These are phyloP conservation scores for Pyrenochaeta sp. DNA, from an alignment of 2,329 filamentous ascomycete genomes.

Conservation along the genomic window DNA sequence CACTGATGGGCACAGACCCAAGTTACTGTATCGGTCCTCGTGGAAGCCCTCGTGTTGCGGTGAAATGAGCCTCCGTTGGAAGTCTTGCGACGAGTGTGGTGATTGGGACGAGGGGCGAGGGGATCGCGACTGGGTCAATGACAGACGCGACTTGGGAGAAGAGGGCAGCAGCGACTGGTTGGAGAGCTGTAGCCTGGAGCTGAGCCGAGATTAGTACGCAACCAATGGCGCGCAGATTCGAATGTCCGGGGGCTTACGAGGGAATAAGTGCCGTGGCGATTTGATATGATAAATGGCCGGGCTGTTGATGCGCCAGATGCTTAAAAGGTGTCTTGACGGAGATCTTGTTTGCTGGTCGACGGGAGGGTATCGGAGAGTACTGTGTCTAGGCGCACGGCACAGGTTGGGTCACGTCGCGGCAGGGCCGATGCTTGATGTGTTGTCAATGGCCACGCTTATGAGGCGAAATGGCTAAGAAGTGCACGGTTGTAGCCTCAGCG, in stretches of 20 bases:
- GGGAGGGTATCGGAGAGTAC: conserved; percentile 35
- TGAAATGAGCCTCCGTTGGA: conserved; percentile 24
- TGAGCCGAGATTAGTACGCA: conserved; percentile 39
- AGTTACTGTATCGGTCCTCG: conserved; percentile 22
- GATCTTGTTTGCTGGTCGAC: conserved; percentile 43
- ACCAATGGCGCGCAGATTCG: conserved; percentile 34
- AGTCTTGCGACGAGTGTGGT: conserved; percentile 22
- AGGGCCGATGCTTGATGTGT: conserved; percentile 51
- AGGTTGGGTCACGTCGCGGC: conserved; percentile 47
- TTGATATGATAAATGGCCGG: conserved; percentile 24
- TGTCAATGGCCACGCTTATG: conserved; percentile 54
- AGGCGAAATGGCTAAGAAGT: conserved; percentile 40
- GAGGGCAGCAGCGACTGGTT: conserved; percentile 37
- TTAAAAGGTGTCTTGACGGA: conserved; percentile 31
- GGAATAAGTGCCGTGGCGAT: conserved; percentile 26
- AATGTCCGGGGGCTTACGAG: conserved; percentile 29
- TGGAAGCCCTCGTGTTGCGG: conserved; percentile 23
- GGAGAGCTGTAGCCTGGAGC: conserved; percentile 42
- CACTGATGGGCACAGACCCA: conserved; percentile 39
- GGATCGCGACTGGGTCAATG: conserved; percentile 29
- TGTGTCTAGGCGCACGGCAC: conserved; percentile 39
- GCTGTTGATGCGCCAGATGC: conserved; percentile 22
- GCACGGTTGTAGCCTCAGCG: conserved; percentile 42
- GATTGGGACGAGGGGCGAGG: conserved; percentile 32
- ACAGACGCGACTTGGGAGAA: conserved; percentile 32